Conservation (phyloP, 129 eudicot genomes). For the Saposhnikovia divaricata region DNA sequence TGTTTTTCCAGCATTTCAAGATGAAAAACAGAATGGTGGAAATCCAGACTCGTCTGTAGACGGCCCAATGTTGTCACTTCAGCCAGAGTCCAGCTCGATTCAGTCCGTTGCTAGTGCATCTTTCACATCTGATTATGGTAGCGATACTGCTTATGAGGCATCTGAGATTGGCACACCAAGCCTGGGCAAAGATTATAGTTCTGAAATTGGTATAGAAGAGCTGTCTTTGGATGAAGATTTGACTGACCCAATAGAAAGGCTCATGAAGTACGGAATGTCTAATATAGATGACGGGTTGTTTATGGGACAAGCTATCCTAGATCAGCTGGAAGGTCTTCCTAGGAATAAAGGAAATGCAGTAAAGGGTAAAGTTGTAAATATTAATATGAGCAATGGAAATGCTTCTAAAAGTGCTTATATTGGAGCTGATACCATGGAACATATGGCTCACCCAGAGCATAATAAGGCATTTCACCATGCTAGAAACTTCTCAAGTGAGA, state of each 20-base stretch:
- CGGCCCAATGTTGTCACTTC: conserved; percentile 26
- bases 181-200: conserved; percentile 69
- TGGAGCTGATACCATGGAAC: conserved; percentile 23
- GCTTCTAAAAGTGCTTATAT: conserved; percentile 27
- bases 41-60: conserved; percentile 29
- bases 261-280: conserved; percentile 73
- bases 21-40: conserved; percentile 41
- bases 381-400: conserved; percentile 36
- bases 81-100: conserved; percentile 30
- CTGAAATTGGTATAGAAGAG: conserved; percentile 79
- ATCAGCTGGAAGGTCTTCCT: conserved; percentile 69
- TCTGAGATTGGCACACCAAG: conserved; percentile 85
- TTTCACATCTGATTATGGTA: conserved; percentile 68
- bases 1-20: conserved; percentile 62
- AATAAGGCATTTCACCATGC: conserved; percentile 34
- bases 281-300: conserved; percentile 91
- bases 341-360: conserved; percentile 36
- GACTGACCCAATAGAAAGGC: conserved; percentile 61
- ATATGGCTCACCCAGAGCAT: conserved; percentile 33
- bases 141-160: conserved; percentile 89
- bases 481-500: conserved; percentile 56
- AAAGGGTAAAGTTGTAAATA: conserved; percentile 23
- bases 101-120: conserved; percentile 53
- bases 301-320: conserved; percentile 89
- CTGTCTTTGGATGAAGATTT: conserved; percentile 62